phyloP scores from a whole-genome alignment of 2,329 filamentous ascomycete genomes.

The Mollisiaceae sp. region DNA sequence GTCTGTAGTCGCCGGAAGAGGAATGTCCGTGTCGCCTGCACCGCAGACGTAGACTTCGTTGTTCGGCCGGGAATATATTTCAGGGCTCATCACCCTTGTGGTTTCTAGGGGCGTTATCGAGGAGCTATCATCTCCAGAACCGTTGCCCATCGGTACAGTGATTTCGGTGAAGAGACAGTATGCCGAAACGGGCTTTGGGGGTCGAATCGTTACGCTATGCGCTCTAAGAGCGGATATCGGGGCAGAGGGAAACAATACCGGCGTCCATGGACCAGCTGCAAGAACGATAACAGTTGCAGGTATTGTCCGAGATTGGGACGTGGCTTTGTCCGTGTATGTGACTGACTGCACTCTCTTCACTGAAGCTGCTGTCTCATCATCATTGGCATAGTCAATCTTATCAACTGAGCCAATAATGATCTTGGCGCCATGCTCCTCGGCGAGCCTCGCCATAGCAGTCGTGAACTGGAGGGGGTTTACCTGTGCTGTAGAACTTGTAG shows the following conservation, averaged over 20 bases:
- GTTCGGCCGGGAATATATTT: slow-evolving; percentile 89
- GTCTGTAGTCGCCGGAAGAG: slow-evolving; percentile 76
- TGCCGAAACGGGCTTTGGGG: slow-evolving; percentile 62
- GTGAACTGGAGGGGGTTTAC: not conserved
- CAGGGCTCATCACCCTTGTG: slow-evolving; percentile 71
- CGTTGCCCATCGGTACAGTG: not conserved
- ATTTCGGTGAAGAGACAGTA: slow-evolving; percentile 87
- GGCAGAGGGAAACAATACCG: not conserved
- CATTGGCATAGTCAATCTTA: not conserved
- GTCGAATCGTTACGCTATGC: slow-evolving; percentile 67
- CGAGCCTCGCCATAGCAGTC: not conserved
- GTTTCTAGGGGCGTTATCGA: slow-evolving; percentile 58
- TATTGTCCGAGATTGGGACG: not conserved
- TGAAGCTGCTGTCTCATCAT: not conserved
- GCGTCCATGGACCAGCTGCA: not conserved
- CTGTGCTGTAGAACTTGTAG: not conserved
- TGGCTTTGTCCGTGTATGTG: not conserved
- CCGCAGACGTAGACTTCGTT: slow-evolving; percentile 67
- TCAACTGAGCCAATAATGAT: not conserved
- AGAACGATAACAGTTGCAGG: not conserved
- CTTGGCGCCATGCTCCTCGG: not conserved
- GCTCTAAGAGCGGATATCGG: slow-evolving; percentile 44
- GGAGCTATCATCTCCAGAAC: slow-evolving; percentile 49
- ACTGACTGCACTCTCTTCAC: not conserved
- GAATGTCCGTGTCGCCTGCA: slow-evolving; percentile 76